Evolutionary conservation across 768 basidiomycete genomes (phyloP), one percentile per base, ranked within the genome.

Genomic region (Cytidiella melzeri): DNA sequence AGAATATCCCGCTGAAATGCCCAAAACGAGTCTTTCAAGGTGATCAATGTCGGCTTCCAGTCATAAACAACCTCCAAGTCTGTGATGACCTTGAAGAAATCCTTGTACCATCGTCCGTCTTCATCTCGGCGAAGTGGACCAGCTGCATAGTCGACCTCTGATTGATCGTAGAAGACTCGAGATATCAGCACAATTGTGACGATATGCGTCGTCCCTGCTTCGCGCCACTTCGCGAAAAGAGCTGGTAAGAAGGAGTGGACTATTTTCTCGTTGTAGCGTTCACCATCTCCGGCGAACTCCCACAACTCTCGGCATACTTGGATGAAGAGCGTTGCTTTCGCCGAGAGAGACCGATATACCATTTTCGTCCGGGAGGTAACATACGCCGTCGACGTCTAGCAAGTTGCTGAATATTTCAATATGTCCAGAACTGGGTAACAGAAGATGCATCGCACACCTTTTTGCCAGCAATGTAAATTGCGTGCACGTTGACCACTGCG

Each of bases 251-350:
- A 97, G 3, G 93, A 91, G 63, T 97, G 93, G 2, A 95, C 87
- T n/a, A 95, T 88, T 69, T 98, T 98, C 64, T 98, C 96, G 62
- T 91, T 87, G 67, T 87, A 92, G 4, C 94, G 81, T 64, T 96
- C 93, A 20, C 96, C 96, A 53, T 98, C 96, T 28, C 90, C 92
- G 20, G 93, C 80, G 61, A 98, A 98, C 59, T 96, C 90, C 91
- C 92, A 98, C 47, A 96, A 80, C 62, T 98, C 96, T 42, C 84
- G 81, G 64, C 92, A 95, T 13, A 99, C 87, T 73, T 97, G 94
- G 42, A 99, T 92, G 65, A 96, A 95, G 48, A 98, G 85, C 18
- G 90, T 96, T 28, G 87, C 77, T 60, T 87, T 92, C 38, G 94
- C 92, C 1, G 92, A 94, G 40, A 93, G 80, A 11, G 92, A 92